These are phyloP conservation scores for Flaveria brownii DNA, from an alignment of 129 eudicot species.

Conservation along the genomic window DNA sequence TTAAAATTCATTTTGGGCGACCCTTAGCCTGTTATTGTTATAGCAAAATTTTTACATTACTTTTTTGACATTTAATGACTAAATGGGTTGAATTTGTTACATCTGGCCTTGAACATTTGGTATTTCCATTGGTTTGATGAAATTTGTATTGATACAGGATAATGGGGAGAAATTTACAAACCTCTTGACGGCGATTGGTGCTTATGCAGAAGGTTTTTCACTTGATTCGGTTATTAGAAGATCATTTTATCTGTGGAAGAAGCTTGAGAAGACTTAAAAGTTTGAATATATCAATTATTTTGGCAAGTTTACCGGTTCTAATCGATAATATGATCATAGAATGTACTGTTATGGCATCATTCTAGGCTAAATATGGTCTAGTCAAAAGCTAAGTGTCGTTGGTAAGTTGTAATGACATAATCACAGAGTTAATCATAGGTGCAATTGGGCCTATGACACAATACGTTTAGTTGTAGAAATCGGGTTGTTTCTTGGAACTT, in stretches of 20 bases:
- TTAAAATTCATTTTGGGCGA: background rate
- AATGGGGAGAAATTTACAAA: conserved; percentile 86
- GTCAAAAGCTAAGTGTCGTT: background rate
- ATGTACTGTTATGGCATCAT: background rate
- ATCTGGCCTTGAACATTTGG: background rate
- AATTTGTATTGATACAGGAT: conserved; percentile 54
- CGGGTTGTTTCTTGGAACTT: background rate
- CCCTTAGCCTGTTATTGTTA: background rate
- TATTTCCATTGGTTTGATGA: conserved; percentile 13
- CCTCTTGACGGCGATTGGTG: conserved; percentile 88
- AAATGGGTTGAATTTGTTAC: conserved; percentile 2
- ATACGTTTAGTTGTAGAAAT: background rate
- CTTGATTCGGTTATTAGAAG: conserved; percentile 86
- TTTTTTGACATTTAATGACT: background rate
- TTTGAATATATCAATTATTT: background rate
- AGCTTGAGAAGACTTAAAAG: conserved; percentile 53
- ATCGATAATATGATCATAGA: background rate
- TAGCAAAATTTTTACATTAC: background rate
- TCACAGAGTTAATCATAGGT: too few species aligned
- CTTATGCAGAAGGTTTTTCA: conserved; percentile 97
- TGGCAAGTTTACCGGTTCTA: conserved; percentile 10
- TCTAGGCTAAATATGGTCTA: background rate
- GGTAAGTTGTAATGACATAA: too few species aligned
- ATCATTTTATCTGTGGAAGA: conserved; percentile 79
- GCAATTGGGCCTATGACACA: background rate